phyloP scores from a whole-genome alignment of 176 grass and related monocot species.

The maize (Zea mays) region Zm-B73-REFERENCE-NAM-5.0 NC_050097.1:131913001-131913500 shows the following conservation, averaged over 20 bases:
- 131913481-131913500: conserved; percentile 81
- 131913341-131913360: conserved; percentile 56
- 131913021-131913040: conserved; percentile 1
- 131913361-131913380: conserved; percentile 80
- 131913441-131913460: conserved; percentile 77
- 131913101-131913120: conserved; percentile 24
- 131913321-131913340: conserved; percentile 93
- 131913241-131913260: conserved; percentile 59
- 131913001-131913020: neutral
- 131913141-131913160: neutral
- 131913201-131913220: conserved; percentile 34
- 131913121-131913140: conserved; percentile 24
- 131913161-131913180: neutral
- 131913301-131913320: conserved; percentile 75
- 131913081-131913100: conserved; percentile 34
- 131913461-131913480: conserved; percentile 83
- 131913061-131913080: neutral
- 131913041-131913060: conserved; percentile 31
- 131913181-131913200: conserved; percentile 1
- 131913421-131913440: conserved; percentile 79
- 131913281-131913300: conserved; percentile 57
- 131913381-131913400: conserved; percentile 44
- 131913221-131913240: conserved; percentile 38
- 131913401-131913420: conserved; percentile 48
- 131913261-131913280: conserved; percentile 56